These are phyloP conservation scores for Boletus mariae DNA, from an alignment of 1,284 basidiomycete genomes.

Conservation along the genomic window DNA sequence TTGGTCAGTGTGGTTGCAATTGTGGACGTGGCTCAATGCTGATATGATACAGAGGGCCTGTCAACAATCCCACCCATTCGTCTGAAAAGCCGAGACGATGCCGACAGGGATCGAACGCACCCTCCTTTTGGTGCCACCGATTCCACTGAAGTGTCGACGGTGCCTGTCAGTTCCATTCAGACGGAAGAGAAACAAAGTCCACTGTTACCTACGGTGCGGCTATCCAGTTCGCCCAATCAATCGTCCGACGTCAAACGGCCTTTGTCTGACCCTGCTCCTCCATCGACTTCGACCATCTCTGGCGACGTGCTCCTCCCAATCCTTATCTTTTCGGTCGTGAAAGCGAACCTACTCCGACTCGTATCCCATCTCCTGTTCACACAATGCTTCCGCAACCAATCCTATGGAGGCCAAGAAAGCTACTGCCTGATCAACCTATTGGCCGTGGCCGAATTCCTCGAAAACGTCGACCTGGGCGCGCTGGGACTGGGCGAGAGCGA, in stretches of 20 bases:
- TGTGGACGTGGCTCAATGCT: too few species aligned
- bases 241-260: slow-evolving; percentile 26
- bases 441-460: slow-evolving; percentile 83
- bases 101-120: slow-evolving; percentile 38
- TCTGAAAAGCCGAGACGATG: slow-evolving; percentile 61
- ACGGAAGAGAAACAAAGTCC: not conserved
- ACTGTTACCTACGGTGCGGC: not conserved
- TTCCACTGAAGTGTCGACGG: too few species aligned
- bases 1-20: too few species aligned
- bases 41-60: too few species aligned
- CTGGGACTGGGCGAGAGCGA: slow-evolving; percentile 73
- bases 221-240: slow-evolving; percentile 14
- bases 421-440: too few species aligned
- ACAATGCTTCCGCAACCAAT: too few species aligned
- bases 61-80: slow-evolving; percentile 6
- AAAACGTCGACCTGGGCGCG: slow-evolving; percentile 83
- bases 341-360: slow-evolving; percentile 64
- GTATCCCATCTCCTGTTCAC: too few species aligned
- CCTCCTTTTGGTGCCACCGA: slow-evolving; percentile 24
- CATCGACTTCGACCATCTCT: slow-evolving; percentile 50
- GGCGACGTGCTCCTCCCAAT: slow-evolving; percentile 83
- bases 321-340: slow-evolving; percentile 89
- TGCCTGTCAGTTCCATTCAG: not conserved
- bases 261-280: slow-evolving; percentile 17
- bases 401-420: too few species aligned